Evolutionary conservation across 352 stramenopile genomes (phyloP), one percentile per base, ranked within the genome.

Genomic region (Detonula confervacea): DNA sequence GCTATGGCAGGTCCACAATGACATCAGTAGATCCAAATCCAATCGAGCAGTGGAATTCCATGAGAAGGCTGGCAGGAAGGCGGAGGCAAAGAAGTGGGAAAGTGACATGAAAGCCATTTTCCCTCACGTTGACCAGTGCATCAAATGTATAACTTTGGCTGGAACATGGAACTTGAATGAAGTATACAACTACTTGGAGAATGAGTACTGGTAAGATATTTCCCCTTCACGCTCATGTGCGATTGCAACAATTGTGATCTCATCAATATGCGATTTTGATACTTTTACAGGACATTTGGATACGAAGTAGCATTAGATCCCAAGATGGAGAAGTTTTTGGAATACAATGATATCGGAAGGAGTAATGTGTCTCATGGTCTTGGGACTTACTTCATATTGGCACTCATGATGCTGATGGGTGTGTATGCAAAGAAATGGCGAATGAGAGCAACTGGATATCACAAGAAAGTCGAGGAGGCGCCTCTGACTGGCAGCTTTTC

Each of bases 181-280:
- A 57, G 73, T 93, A 14, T 93, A 91, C 66, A 52, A 64, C n/a
- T 75, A 83, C 44, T 77, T 93, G 24, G 84, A 93, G 71, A 72
- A 64, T 33, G 81, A 78, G 0, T 93, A 91, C 49, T 93, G 88
- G 87, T 80, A 62, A 76, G 76, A 61, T 65, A 60, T 47, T 25
- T 47, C 0, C 20, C 24, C 63, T 67, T 30, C 12, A 22, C 37
- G 30, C 42, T 25, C 22, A n/a, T 6, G 29, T 47, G 42, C 1
- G 37, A 18, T 65, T n/a, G n/a, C n/a, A n/a, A n/a, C n/a, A n/a
- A 46, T 51, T 9, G 16, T 27, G 8, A 44, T 35, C 6, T 57
- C 16, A 9, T 44, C 8, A 33, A n/a, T n/a, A n/a, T n/a, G n/a
- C n/a, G n/a, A n/a, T n/a, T n/a, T n/a, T n/a, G n/a, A n/a, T n/a